Percentiles rank a stretch among this genome's conserved stretches.
phyloP scores from a whole-genome alignment of 768 basidiomycete species.

The Calocybe gangraenosa region DNA sequence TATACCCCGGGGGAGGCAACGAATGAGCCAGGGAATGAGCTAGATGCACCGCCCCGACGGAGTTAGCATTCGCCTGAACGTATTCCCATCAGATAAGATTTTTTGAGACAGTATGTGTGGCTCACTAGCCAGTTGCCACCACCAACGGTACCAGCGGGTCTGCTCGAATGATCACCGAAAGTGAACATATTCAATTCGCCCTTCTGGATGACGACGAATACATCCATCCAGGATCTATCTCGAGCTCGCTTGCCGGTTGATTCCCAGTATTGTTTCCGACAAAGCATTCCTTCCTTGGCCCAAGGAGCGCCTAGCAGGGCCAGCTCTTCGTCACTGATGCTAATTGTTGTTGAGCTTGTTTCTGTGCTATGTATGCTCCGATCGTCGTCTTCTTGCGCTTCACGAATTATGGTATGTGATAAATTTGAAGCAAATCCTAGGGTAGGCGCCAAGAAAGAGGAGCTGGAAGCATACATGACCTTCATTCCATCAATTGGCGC shows the following conservation, averaged over 20 bases:
- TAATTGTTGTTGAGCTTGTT: slow-evolving; percentile 68
- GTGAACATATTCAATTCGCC: slow-evolving; percentile 95
- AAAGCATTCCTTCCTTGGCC: slow-evolving; percentile 98
- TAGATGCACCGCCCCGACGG: slow-evolving; percentile 79
- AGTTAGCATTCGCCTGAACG: slow-evolving; percentile 75
- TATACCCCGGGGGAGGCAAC: slow-evolving; percentile 90
- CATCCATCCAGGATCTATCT: slow-evolving; percentile 90
- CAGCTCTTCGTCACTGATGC: slow-evolving; percentile 92
- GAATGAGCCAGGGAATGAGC: slow-evolving; percentile 86
- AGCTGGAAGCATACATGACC: slow-evolving; percentile 59
- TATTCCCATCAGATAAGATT: not conserved
- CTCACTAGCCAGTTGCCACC: slow-evolving; percentile 98
- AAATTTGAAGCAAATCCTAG: slow-evolving; percentile 97
- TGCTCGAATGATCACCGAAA: slow-evolving; percentile 76
- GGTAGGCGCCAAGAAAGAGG: slow-evolving; percentile 73
- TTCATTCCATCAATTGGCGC: slow-evolving; percentile 19
- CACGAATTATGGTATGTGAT: slow-evolving; percentile 93
- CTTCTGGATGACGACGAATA: slow-evolving; percentile 93
- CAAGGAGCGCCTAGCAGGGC: slow-evolving; percentile 94
- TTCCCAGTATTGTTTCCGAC: slow-evolving; percentile 95
- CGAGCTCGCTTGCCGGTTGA: slow-evolving; percentile 75
- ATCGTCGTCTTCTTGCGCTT: slow-evolving; percentile 87
- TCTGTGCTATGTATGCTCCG: slow-evolving; percentile 63
- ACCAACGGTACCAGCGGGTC: slow-evolving; percentile 67
- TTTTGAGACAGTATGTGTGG: slow-evolving; percentile 17